phyloP scores from a whole-genome alignment of 768 basidiomycete genomes.

The Dictyophora rubrovolvata region DNA sequence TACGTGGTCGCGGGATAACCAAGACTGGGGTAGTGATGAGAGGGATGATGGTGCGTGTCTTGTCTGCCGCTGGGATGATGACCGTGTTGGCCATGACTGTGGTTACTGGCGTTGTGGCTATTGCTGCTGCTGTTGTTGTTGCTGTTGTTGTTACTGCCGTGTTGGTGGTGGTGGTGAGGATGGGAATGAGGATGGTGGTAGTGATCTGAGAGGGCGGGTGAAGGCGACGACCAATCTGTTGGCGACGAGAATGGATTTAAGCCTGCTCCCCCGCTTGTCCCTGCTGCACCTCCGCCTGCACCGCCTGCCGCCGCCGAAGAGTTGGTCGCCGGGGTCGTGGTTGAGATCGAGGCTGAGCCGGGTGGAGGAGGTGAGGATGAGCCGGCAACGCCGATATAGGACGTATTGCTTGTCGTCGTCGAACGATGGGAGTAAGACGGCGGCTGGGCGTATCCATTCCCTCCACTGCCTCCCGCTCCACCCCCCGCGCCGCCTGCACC shows the following conservation, averaged over 20 bases:
- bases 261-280: constrained; percentile 24
- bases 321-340: constrained; percentile 45
- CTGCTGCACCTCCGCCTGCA: constrained; percentile 20
- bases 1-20: too few relatives aligned
- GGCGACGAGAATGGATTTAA: constrained; percentile 23
- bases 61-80: too few relatives aligned
- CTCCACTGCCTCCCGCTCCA: constrained; percentile 26
- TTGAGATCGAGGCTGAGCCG: constrained; percentile 30
- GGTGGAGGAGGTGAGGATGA: constrained; percentile 12
- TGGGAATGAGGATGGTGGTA: background rate
- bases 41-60: too few relatives aligned
- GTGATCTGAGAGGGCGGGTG: background rate
- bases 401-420: too few relatives aligned
- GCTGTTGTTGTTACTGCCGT: background rate
- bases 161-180: background rate
- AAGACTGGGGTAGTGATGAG: too few relatives aligned
- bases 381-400: too few relatives aligned
- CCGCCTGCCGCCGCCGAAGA: constrained; percentile 20
- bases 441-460: too few relatives aligned
- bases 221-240: constrained; percentile 25
- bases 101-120: too few relatives aligned
- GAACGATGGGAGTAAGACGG: too few relatives aligned
- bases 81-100: background rate
- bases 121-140: too few relatives aligned
- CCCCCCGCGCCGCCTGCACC: constrained; percentile 64